These are phyloP conservation scores for Fraxinus americana DNA, from an alignment of 257 asterid species.

Conservation along the genomic window DNA sequence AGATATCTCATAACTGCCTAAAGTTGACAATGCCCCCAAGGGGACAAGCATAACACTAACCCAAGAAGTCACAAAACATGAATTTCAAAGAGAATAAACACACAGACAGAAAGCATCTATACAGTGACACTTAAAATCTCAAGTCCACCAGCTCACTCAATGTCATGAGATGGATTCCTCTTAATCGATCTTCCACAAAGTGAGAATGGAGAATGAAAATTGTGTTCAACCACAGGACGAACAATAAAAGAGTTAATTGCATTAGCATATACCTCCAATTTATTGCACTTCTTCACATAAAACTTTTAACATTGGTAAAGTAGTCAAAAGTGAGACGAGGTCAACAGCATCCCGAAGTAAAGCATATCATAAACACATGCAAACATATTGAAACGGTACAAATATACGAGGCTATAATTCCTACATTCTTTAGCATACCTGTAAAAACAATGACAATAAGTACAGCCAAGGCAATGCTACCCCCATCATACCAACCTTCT, in stretches of 20 bases:
- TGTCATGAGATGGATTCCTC: neutral
- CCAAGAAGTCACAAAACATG: neutral
- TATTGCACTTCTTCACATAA: neutral
- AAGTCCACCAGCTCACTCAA: neutral
- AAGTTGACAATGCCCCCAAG: neutral
- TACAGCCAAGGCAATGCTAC: conserved; percentile 93
- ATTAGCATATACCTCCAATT: neutral
- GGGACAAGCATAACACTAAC: conserved; percentile 3
- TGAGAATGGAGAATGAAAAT: neutral
- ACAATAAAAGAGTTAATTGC: neutral
- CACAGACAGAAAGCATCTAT: neutral
- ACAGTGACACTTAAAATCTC: neutral
- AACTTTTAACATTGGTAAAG: neutral
- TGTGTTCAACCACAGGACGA: neutral
- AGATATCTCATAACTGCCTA: conserved; percentile 14
- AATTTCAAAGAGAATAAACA: neutral
- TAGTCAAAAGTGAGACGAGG: neutral
- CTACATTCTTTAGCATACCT: conserved; percentile 44
- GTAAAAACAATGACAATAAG: conserved; percentile 80
- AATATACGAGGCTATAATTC: neutral
- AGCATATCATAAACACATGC: neutral
- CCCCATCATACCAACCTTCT: conserved; percentile 99
- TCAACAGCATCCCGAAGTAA: neutral
- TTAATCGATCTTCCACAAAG: neutral
- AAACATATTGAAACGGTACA: conserved; percentile 18